Evolutionary conservation across 495 filamentous ascomycete species (phyloP), one percentile per base, ranked within the genome.

Genomic region (Parachaetomium inaequale): DNA sequence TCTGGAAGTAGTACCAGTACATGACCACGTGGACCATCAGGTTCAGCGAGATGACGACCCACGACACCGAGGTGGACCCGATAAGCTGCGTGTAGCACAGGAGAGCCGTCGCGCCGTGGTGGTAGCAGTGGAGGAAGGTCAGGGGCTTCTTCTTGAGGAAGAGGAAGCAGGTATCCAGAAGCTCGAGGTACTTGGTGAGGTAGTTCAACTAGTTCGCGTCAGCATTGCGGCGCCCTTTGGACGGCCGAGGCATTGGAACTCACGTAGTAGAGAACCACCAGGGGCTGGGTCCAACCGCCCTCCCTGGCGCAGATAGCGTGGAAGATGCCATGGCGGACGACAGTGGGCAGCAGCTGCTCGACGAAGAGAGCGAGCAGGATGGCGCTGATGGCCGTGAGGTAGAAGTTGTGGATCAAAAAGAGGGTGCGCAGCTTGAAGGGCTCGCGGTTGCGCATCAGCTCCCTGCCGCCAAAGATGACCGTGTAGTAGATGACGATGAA

Each of bases 131-230:
- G 50, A 93, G 85, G 84, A 93, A 93, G 71, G 89, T 89, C 72
- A 91, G 76, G 32, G 89, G 89, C 81, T 92, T 93, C 82, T 93
- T 93, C 85, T 92, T 92, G 66, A 92, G 76, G 76, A 91, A 87
- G 59, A 93, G 76, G 81, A 93, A 93, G 66, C 88, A 82, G 55
- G 89, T 93, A 72, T 93, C 89, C 64, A 92, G 69, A 47, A 93
- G 80, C 71, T 93, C 89, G 57, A 92, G 81, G 74, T 90, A 93
- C 75, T 92, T 92, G 66, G 87, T 91, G 25, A 92, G 82, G 78
- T 92, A 92, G 76, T 92, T 93, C 64, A 93, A 77, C 89, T 92
- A 61, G n/a, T 50, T 21, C 17, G 26, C 32, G 66, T 81, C 72
- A 79, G 76, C 67, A 65, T 32, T 11, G 10, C 3, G 15, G 7